Evolutionary conservation across 768 basidiomycete genomes (phyloP), one percentile per base, ranked within the genome.

Genomic region (Pleurotus djamor): DNA sequence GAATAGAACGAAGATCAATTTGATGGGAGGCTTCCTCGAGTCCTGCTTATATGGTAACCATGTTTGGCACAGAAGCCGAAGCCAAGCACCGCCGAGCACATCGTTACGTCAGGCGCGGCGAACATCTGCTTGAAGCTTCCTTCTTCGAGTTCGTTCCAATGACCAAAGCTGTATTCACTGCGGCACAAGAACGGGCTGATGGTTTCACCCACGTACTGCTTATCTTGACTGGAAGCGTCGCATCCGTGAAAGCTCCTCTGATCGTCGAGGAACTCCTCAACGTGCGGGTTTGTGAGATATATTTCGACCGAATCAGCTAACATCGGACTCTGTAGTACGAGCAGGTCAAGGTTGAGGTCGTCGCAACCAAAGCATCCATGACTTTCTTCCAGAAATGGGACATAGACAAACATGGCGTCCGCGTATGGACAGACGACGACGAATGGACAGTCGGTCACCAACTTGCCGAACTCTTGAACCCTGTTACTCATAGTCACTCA

Each of bases 141-240:
- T 16, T 47, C 17, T 17, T 17, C 13, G 45, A 17, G 17, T 12
- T 17, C 45, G 17, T 36, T 36, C 35, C 9, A 3, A 57, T 57
- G 38, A 21, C 52, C 12, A 60, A 28, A 5, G 21, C 54, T 7
- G 12, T 62, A 49, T 84, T 84, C 66, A 66, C 76, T 47, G 76
- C 81, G 14, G 71, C 76, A 55, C 57, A 67, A 6, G 74, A 80
- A 60, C 79, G 81, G 45, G 67, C 63, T 8, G 68, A 74, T 16
- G 80, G 79, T 1, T 71, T 69, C 61, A 78, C 75, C 0, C 89
- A 96, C 67, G 84, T 97, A 47, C 72, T 98, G 4, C 79, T 98
- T 41, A 86, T 98, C 60, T 88, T 91, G 0, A 92, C 94, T 0
- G 96, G 96, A n/a, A 95, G 92, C 67, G 96, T 99, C 7, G 96